These are phyloP conservation scores for Alternaria brassicicola DNA, from an alignment of 2,329 filamentous ascomycete species.

Conservation along the genomic window DNA sequence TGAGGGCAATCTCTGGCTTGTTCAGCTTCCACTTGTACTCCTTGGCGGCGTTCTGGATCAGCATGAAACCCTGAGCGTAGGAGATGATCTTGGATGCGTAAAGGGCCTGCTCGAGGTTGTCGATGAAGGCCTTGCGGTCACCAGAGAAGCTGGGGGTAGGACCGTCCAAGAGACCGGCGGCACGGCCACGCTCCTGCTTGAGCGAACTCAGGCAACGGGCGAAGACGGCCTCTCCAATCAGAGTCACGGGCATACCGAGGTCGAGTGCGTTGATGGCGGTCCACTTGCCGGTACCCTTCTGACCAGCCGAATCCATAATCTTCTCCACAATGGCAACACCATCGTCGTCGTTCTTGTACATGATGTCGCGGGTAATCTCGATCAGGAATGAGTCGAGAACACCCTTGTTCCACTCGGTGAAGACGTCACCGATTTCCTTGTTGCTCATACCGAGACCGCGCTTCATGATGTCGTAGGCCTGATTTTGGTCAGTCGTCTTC, in stretches of 20 bases:
- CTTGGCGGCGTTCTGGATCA: constrained; percentile 97
- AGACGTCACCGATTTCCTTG: constrained; percentile 96
- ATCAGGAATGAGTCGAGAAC: constrained; percentile 98
- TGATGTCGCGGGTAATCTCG: constrained; percentile 97
- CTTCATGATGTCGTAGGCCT: constrained; percentile 99
- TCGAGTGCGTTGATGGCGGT: constrained; percentile 99
- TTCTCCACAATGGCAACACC: constrained; percentile 92
- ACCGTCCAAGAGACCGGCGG: constrained; percentile 78
- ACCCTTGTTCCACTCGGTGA: constrained; percentile 97
- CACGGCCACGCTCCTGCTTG: constrained; percentile 89
- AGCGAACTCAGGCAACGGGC: constrained; percentile 91
- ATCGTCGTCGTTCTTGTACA: constrained; percentile 98
- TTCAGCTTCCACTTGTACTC: constrained; percentile 99
- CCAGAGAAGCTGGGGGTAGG: constrained; percentile 82
- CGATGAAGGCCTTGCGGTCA: constrained; percentile 90
- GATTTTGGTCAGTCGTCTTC: constrained; percentile 18
- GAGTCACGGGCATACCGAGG: constrained; percentile 96
- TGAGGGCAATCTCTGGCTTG: constrained; percentile 99
- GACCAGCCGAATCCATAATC: constrained; percentile 96
- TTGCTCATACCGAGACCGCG: constrained; percentile 85
- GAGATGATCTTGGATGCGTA: constrained; percentile 99
- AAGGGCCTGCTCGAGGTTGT: constrained; percentile 96
- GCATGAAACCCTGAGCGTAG: constrained; percentile 99
- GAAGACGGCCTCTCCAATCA: constrained; percentile 97
- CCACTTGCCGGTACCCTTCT: constrained; percentile 99